Evolutionary conservation across 345 rosid genomes (phyloP).

Genomic region (Eucalyptus rudis): DNA sequence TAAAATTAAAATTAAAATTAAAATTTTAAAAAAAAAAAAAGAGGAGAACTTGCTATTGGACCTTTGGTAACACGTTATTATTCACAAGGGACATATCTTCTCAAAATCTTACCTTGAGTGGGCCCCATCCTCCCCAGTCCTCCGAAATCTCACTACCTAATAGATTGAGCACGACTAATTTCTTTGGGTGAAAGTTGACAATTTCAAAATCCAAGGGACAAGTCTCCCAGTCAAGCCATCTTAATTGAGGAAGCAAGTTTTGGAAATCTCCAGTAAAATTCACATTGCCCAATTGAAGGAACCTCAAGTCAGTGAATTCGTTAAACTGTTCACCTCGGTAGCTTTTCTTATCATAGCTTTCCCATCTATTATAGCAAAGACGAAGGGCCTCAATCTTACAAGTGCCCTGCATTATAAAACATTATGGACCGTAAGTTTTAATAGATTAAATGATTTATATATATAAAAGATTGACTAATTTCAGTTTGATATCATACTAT

Average conservation of each 20-base stretch:
- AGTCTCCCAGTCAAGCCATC: accelerated
- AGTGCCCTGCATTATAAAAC: neutral
- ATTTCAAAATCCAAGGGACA: neutral
- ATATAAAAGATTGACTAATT: no score
- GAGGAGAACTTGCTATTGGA: neutral
- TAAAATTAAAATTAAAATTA: no score
- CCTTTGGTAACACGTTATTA: no score
- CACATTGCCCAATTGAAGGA: accelerated
- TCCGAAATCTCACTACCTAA: accelerated
- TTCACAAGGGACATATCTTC: no score
- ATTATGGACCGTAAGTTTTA: neutral
- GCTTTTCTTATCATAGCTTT: accelerated
- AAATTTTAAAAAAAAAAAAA: no score
- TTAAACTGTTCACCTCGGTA: neutral
- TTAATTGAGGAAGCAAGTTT: neutral
- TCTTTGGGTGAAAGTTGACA: neutral
- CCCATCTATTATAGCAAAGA: accelerated
- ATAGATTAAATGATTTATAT: neutral
- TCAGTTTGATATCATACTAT: no score
- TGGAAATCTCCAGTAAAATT: neutral
- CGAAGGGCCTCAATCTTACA: neutral
- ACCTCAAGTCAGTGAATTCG: neutral
- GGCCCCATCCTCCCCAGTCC: neutral
- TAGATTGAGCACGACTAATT: neutral
- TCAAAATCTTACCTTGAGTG: neutral